Base-by-base conservation (phyloP, 805 yeast species). In the Huiozyma naganishii region DNA sequence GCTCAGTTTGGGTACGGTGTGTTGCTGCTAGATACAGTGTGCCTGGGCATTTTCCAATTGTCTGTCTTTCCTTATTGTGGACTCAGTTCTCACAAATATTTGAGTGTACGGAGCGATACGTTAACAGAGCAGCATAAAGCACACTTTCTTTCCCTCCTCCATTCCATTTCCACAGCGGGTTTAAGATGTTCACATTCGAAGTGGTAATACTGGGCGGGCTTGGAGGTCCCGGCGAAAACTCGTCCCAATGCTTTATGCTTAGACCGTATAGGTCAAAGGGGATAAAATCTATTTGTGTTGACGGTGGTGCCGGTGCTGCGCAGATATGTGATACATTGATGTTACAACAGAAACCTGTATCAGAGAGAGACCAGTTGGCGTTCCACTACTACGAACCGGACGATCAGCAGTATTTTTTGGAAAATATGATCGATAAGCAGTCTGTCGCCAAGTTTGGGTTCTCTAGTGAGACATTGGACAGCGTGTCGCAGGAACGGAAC, bases 211-310 rank as follows among this genome's bases (percentile, higher is more conserved):
- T 83, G 48, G 96, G 96, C 6, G 74, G 84, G 27, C 74, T 85
- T 2, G 96, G 96, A 6, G 96, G 96, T 2, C 95, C 95, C 0
- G 57, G 79, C 9, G 92, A 84, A 30, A 74, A 79, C 6, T 65
- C 71, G 12, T 84, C 83, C 4, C 85, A 90, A 49, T 70, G 85
- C 2, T 73, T 79, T 46, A 63, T 88, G 42, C 51, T 88, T 13
- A 83, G 84, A 53, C 79, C 87, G 0, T 53, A 70, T 5, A 46
- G 50, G 8, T 39, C 56, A 10, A 46, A 53, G 3, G 43, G 58
- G 7, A 41, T 55, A 36, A 63, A 70, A 27, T 52, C 82, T 6
- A 47, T 86, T 2, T 74, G 81, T 39, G 61, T 88, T 8, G 97
- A 88, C 56, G 94, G 86, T 1, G 97, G 97, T 1, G 67, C 82